phyloP scores from a whole-genome alignment of 2,329 filamentous ascomycete genomes.

The Periconia sp. region DNA sequence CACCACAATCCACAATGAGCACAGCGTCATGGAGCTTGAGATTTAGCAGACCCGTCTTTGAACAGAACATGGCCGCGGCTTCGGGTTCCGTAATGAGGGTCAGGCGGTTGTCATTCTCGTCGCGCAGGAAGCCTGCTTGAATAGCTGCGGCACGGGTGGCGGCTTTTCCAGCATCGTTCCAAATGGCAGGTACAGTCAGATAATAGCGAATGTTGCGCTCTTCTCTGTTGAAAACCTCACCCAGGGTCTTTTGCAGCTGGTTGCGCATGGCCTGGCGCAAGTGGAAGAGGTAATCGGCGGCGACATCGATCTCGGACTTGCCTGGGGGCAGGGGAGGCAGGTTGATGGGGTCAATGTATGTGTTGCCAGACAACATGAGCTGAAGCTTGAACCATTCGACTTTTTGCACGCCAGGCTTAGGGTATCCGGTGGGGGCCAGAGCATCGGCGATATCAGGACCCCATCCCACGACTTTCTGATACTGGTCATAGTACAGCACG shows the following conservation, averaged over 20 bases:
- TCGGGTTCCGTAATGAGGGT: conserved; percentile 96
- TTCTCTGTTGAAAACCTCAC: conserved; percentile 96
- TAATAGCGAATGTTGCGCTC: conserved; percentile 98
- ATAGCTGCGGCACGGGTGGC: conserved; percentile 94
- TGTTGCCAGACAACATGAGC: conserved; percentile 97
- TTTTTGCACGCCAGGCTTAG: conserved; percentile 96
- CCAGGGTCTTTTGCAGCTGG: conserved; percentile 91
- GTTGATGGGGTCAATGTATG: conserved; percentile 99
- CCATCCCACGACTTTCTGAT: conserved; percentile 99
- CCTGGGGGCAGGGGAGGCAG: conserved; percentile 93
- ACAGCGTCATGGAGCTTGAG: conserved; percentile 99
- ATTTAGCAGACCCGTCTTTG: conserved; percentile 93
- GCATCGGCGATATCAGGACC: conserved; percentile 97
- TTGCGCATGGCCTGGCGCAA: conserved; percentile 95
- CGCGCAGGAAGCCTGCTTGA: conserved; percentile 92
- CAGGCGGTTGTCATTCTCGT: conserved; percentile 95
- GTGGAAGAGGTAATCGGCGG: conserved; percentile 99
- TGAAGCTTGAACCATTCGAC: conserved; percentile 99
- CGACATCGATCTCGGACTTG: conserved; percentile 98
- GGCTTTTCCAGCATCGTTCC: conserved; percentile 98
- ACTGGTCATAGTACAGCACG: conserved; percentile 99
- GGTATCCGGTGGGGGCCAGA: conserved; percentile 93
- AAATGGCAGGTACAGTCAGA: conserved; percentile 97
- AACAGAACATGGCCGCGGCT: conserved; percentile 95
- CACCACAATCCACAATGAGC: conserved; percentile 95